phyloP scores from a whole-genome alignment of 805 yeast genomes.

The Spathaspora gorwiae region DNA sequence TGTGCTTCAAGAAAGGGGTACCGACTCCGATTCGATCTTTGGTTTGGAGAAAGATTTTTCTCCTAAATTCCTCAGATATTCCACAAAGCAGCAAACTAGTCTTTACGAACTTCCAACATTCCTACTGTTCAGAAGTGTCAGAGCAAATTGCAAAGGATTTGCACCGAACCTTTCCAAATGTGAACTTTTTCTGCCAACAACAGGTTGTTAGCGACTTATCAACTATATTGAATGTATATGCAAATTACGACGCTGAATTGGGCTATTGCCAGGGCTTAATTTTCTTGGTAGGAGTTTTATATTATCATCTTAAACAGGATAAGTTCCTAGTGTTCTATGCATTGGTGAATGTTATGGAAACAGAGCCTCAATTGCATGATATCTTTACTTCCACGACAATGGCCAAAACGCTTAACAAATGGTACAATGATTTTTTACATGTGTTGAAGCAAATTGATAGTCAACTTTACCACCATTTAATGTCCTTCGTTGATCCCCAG shows the following conservation, averaged over 20 bases:
- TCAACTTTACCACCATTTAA: slow-evolving; percentile 41
- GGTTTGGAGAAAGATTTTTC: slow-evolving; percentile 41
- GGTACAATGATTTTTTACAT: slow-evolving; percentile 48
- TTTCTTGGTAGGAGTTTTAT: slow-evolving; percentile 56
- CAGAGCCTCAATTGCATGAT: slow-evolving; percentile 46
- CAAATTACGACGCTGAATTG: slow-evolving; percentile 58
- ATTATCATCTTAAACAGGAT: slow-evolving; percentile 33
- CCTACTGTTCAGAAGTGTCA: slow-evolving; percentile 34
- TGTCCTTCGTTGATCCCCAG: slow-evolving; percentile 36
- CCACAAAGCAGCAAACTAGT: slow-evolving; percentile 33
- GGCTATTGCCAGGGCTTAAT: slow-evolving; percentile 69
- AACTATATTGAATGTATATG: slow-evolving; percentile 55
- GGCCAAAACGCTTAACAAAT: slow-evolving; percentile 49
- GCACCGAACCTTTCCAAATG: slow-evolving; percentile 54
- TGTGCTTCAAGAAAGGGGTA: slow-evolving; percentile 40
- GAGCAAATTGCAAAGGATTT: slow-evolving; percentile 53
- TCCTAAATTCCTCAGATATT: slow-evolving; percentile 24
- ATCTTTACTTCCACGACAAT: slow-evolving; percentile 48
- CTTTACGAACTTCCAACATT: slow-evolving; percentile 39
- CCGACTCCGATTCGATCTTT: slow-evolving; percentile 40
- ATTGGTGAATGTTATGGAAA: slow-evolving; percentile 54
- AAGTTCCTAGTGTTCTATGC: slow-evolving; percentile 45
- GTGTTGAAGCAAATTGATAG: slow-evolving; percentile 39
- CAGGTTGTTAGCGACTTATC: slow-evolving; percentile 46
- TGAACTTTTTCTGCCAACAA: slow-evolving; percentile 42